These are phyloP conservation scores for Rhodotorula kratochvilovae DNA, from an alignment of 768 basidiomycete species.

Conservation along the genomic window DNA sequence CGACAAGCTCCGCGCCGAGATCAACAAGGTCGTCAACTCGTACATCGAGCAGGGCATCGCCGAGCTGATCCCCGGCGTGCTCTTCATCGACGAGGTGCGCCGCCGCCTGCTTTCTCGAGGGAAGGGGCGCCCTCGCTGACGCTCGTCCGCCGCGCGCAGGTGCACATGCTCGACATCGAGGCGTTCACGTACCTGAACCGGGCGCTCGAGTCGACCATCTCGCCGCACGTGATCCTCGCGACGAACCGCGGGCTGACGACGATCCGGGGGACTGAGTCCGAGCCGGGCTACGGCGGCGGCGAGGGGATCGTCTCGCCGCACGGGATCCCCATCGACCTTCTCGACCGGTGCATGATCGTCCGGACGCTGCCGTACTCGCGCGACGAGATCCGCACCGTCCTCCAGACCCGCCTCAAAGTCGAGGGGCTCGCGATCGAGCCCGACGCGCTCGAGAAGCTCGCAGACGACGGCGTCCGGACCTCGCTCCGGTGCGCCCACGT, in stretches of 20 bases:
- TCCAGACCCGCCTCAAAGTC: constrained; percentile 76
- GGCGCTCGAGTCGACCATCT: constrained; percentile 90
- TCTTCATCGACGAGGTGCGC: constrained; percentile 94
- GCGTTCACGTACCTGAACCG: constrained; percentile 98
- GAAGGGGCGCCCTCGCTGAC: neutral
- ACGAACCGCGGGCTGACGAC: constrained; percentile 90
- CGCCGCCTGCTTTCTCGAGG: neutral
- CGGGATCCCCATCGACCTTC: constrained; percentile 85
- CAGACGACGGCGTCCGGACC: constrained; percentile 55
- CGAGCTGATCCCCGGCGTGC: constrained; percentile 93
- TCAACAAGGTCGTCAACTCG: constrained; percentile 93
- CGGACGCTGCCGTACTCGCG: constrained; percentile 77
- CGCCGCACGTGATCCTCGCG: constrained; percentile 93
- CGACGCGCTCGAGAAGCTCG: constrained; percentile 73
- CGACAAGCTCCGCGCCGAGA: constrained; percentile 88
- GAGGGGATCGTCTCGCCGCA: constrained; percentile 83
- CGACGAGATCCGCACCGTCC: constrained; percentile 78
- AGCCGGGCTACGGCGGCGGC: constrained; percentile 41
- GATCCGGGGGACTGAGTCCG: constrained; percentile 75
- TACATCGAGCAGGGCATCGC: constrained; percentile 99
- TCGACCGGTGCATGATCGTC: constrained; percentile 94
- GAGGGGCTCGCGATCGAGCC: constrained; percentile 74
- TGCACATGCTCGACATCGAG: constrained; percentile 99
- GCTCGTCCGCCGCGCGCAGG: constrained; percentile 53
- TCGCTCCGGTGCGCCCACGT: constrained; percentile 36